Conservation (phyloP, 805 yeast genomes). For the Brettanomyces anomalus region DNA sequence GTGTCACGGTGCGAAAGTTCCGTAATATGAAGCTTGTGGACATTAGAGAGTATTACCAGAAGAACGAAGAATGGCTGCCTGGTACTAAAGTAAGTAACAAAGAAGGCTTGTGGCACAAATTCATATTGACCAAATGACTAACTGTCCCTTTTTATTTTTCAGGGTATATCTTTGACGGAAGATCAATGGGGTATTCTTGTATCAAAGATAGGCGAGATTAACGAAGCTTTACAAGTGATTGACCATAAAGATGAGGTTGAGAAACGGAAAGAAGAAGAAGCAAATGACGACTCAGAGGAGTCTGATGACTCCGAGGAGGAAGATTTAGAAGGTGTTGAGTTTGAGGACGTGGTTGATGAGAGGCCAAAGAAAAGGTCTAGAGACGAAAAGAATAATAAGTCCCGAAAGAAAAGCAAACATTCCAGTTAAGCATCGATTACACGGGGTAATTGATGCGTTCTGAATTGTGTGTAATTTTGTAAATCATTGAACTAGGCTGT, state of each 20-base stretch:
- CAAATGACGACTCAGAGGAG: not conserved
- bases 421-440: too few species aligned
- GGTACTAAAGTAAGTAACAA: slow-evolving; percentile 53
- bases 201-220: slow-evolving; percentile 36
- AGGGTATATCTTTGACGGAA: slow-evolving; percentile 51
- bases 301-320: slow-evolving; percentile 10
- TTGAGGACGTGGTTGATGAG: slow-evolving; percentile 11
- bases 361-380: slow-evolving; percentile 5
- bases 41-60: slow-evolving; percentile 74
- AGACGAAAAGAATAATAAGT: too few species aligned
- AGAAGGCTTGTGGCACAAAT: slow-evolving; percentile 6
- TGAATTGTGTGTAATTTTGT: too few species aligned
- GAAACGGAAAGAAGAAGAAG: slow-evolving; percentile 8
- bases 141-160: not conserved
- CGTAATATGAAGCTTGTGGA: slow-evolving; percentile 63
- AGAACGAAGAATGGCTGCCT: slow-evolving; percentile 54
- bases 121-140: slow-evolving; percentile 2
- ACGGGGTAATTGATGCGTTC: too few species aligned
- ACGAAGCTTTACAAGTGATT: slow-evolving; percentile 35
- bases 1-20: slow-evolving; percentile 65
- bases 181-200: slow-evolving; percentile 45
- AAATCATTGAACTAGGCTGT: too few species aligned
- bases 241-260: slow-evolving; percentile 22
- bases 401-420: too few species aligned
- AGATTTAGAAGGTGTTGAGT: slow-evolving; percentile 12